These are phyloP conservation scores for Trebouxia sp. DNA, from an alignment of 139 green algal species.

Conservation along the genomic window DNA sequence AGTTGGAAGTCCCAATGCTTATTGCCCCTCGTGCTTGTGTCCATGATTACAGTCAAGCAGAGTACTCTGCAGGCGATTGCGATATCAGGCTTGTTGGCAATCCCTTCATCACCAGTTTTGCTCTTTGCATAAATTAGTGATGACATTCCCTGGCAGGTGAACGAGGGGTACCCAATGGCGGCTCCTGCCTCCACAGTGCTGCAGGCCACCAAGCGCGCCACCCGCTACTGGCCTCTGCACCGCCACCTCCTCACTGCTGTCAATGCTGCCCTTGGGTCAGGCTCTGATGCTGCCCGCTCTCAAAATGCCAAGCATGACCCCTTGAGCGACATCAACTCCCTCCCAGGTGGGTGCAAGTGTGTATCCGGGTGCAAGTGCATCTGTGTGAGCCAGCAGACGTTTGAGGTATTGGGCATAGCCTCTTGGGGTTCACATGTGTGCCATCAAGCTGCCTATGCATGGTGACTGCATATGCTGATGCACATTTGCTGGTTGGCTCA, in stretches of 20 bases:
- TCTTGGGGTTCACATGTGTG: no score
- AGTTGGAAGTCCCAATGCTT: no score
- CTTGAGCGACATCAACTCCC: neutral
- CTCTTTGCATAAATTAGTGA: no score
- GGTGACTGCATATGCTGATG: no score
- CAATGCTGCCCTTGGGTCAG: neutral
- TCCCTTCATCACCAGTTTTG: no score
- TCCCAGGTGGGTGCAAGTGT: neutral
- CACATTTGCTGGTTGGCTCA: no score
- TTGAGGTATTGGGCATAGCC: neutral
- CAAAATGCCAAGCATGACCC: neutral
- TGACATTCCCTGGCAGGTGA: neutral
- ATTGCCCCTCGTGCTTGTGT: no score
- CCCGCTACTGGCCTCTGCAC: slow-evolving; percentile 32
- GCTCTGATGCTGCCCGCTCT: neutral
- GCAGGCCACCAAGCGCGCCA: slow-evolving; percentile 31
- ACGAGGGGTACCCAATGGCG: slow-evolving; percentile 30
- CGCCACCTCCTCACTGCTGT: neutral
- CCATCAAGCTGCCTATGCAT: no score
- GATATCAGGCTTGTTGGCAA: no score
- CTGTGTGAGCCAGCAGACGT: neutral
- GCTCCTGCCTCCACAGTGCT: slow-evolving; percentile 5
- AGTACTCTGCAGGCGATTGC: no score
- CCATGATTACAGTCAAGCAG: no score
- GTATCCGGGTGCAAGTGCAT: neutral